Evolutionary conservation across 2,329 filamentous ascomycete species (phyloP).

Genomic region (Cladosporium halotolerans): DNA sequence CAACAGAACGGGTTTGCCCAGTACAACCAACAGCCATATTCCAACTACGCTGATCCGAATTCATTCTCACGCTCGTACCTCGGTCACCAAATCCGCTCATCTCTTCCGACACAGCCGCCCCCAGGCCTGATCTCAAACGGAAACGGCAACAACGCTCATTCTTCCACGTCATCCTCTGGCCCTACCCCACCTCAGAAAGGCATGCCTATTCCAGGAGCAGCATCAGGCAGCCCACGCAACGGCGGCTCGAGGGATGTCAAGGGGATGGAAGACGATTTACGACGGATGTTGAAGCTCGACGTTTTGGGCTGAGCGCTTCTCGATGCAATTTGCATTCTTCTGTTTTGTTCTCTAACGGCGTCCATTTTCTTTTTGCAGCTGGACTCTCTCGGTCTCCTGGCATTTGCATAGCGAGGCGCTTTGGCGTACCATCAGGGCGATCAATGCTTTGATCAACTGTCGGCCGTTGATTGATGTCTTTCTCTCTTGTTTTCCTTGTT

Average conservation of each 20-base stretch:
- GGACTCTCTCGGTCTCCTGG: background rate
- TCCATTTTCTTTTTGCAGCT: background rate
- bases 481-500: background rate
- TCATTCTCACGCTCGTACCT: conserved; percentile 28
- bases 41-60: conserved; percentile 18
- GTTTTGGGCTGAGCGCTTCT: background rate
- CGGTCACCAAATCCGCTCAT: conserved; percentile 26
- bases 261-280: conserved; percentile 35
- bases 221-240: conserved; percentile 1
- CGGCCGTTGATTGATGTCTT: background rate
- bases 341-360: background rate
- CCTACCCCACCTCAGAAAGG: conserved; percentile 9
- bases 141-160: background rate
- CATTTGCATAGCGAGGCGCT: conserved; percentile 9
- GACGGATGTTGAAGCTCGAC: conserved; percentile 33
- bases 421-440: background rate
- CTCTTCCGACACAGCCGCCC: conserved; percentile 14
- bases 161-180: background rate
- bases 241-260: conserved; percentile 24
- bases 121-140: conserved; percentile 7
- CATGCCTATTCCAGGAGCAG: background rate
- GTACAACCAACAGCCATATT: conserved; percentile 12
- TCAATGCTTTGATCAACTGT: too few relatives aligned
- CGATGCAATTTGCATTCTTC: background rate
- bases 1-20: conserved; percentile 12